Base-by-base conservation (phyloP, 306 rosid genomes). In the Inga leiocalycina region DNA sequence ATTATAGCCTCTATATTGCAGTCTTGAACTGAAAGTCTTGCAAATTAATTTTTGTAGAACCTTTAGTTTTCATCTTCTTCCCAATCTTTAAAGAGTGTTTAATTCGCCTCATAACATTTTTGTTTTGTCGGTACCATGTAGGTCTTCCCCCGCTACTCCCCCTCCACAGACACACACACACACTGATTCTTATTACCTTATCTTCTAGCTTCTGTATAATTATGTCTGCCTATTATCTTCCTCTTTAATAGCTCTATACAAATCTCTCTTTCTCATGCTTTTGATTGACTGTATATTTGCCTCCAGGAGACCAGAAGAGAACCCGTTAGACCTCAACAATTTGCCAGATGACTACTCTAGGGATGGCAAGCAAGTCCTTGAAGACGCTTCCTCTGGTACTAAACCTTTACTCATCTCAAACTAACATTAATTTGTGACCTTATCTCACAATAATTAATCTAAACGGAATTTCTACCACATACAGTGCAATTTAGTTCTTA, bases 1-100 rank as follows among this genome's bases (percentile, higher is more conserved):
- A 89, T 92, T 86, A 92, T 90, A 90, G 15, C 52, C 89, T 85
- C 87, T 84, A 88, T 77, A 89, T 89, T 87, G 92, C 98, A 89
- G 96, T 95, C 89, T 80, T 89, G 91, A 91, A 93, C 98, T 93
- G 86, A 82, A 92, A 92, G 94, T 93, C 90, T 74, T 88, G 71
- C 81, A 84, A 49, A 12, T 27, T 24, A 11, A 8, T 57, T 82
- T 85, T 84, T 74, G 56, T 74, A 68, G 80, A 97, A 89, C 94
- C 84, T 86, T 77, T 82, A 73, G 57, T 87, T 78, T 78, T 39
- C 86, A 71, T 74, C 85, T 84, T 45, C 62, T 46, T 49, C 32
- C 86, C 62, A 78, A 82, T 87, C 93, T 85, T 6, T 57, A 32
- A 7, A 87, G 82, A 76, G 79, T 71, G 34, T 81, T 69, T 73